Evolutionary conservation across 176 grass and related monocot genomes (phyloP).

Genomic region (Lolium rigidum): DNA sequence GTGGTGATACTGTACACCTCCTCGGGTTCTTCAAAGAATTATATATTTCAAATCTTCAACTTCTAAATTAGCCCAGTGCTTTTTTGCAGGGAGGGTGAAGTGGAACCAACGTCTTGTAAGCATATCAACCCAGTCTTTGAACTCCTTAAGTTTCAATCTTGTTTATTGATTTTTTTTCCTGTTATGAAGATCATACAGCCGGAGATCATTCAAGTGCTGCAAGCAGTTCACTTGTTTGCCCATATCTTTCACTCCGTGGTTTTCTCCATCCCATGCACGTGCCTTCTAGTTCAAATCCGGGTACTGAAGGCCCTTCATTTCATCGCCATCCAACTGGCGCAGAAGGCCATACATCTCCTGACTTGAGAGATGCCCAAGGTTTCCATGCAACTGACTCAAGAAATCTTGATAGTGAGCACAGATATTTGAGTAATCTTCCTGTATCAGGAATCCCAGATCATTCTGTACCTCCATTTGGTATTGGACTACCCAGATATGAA

Average conservation of each 20-base stretch:
- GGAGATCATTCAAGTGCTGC: conserved; percentile 71
- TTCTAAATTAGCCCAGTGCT: conserved; percentile 28
- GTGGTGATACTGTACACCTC: background rate
- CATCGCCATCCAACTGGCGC: conserved; percentile 63
- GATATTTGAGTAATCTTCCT: conserved; percentile 65
- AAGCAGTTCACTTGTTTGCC: conserved; percentile 74
- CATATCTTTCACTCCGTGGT: conserved; percentile 69
- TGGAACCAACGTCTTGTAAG: conserved; percentile 70
- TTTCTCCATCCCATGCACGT: conserved; percentile 68
- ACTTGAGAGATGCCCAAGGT: conserved; percentile 57
- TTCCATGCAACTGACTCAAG: conserved; percentile 66
- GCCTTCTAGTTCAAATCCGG: conserved; percentile 61
- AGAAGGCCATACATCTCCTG: conserved; percentile 57
- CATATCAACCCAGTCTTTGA: conserved; percentile 35
- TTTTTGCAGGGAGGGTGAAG: conserved; percentile 71
- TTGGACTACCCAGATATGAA: conserved; percentile 70
- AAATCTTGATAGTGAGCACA: conserved; percentile 72
- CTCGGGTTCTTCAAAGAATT: background rate
- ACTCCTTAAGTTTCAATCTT: conserved; percentile 16
- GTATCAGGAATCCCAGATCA: conserved; percentile 66
- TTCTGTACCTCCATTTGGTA: conserved; percentile 62
- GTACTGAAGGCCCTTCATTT: conserved; percentile 65
- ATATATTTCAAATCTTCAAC: conserved; percentile 28
- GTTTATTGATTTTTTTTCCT: conserved; percentile 43
- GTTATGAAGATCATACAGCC: conserved; percentile 63